A percentile compares a stretch with the other conserved stretches of the same genome.
Conservation (phyloP, 805 yeast genomes). For the Cyberlindnera misumaiensis region DNA sequence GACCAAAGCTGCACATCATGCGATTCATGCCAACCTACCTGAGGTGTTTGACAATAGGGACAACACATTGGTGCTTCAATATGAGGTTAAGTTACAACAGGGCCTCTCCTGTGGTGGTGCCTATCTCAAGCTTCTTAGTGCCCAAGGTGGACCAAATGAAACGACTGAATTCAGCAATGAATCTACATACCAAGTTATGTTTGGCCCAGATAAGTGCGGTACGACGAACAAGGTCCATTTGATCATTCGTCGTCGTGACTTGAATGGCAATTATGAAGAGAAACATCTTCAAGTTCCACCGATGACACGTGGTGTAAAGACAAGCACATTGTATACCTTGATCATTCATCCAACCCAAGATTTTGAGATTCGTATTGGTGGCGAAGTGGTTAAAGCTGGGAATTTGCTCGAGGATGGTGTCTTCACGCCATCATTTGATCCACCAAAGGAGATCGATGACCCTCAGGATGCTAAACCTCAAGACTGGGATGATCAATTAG, state of each 20-base stretch:
- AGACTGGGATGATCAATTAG: slow-evolving; percentile 72
- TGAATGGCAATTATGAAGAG: slow-evolving; percentile 53
- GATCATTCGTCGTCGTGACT: slow-evolving; percentile 55
- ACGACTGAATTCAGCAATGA: slow-evolving; percentile 48
- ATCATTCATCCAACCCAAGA: slow-evolving; percentile 57
- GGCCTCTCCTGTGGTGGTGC: slow-evolving; percentile 86
- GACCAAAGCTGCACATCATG: slow-evolving; percentile 73
- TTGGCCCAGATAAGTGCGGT: slow-evolving; percentile 94
- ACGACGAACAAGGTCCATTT: slow-evolving; percentile 73
- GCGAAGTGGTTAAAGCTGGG: slow-evolving; percentile 66
- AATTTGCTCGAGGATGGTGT: slow-evolving; percentile 47
- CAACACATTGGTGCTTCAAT: slow-evolving; percentile 74
- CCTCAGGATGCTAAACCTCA: slow-evolving; percentile 56
- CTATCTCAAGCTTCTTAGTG: slow-evolving; percentile 66
- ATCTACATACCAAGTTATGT: slow-evolving; percentile 80
- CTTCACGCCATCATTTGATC: slow-evolving; percentile 61
- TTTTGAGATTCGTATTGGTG: slow-evolving; percentile 79
- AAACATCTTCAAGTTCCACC: slow-evolving; percentile 67
- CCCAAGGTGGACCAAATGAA: slow-evolving; percentile 29
- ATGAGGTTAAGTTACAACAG: slow-evolving; percentile 80
- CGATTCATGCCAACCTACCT: slow-evolving; percentile 61
- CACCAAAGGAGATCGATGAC: slow-evolving; percentile 59
- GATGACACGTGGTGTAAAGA: slow-evolving; percentile 39
- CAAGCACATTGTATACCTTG: slow-evolving; percentile 70
- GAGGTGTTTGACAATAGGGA: slow-evolving; percentile 51